Base-by-base conservation (phyloP, 2,329 filamentous ascomycete genomes). In the Bimuria novae-zelandiae region DNA sequence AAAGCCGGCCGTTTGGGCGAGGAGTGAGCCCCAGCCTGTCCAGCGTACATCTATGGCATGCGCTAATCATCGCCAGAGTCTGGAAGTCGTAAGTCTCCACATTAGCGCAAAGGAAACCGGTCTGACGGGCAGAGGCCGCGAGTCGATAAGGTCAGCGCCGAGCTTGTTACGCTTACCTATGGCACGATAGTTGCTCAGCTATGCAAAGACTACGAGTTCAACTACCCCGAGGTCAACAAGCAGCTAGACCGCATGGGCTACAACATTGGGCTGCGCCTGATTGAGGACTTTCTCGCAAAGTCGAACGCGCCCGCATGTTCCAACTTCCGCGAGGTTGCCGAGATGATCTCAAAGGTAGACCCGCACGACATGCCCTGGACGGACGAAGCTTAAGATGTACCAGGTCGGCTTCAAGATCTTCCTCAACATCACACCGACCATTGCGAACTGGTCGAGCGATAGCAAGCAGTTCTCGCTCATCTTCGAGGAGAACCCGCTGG, bases 241-340 rank as follows among this genome's bases (percentile, higher is more conserved):
- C 94, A 99, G 75, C 83, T 99, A 39, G 94, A 99, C 72, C 95
- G 93, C 78, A 99, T 99, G 94, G 94, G 94, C 50, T 97, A 97
- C 79, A 97, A 97, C 69, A 99, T 99, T 60, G 94, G 94, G 23
- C 82, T 97, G 69, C 89, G 94, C 32, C 78, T 99, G 61, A 97
- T 99, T 64, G 94, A 99, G 67, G 94, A 99, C 76, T 99, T 97
- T 69, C 85, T 99, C 16, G 94, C 94, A 66, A 97, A 97, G 75
- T 94, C 92, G 4, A 93, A 91, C 65, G 91, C 89, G 2, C 90
- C 91, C 64, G 84, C 92, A 60, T 99, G 94, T 76, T 82, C 85
- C 64, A 97, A 94, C 77, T 97, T 99, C 71, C 84, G 90, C 54
- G 94, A 99, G 74, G 97, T 94, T 6, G 93, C 94, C 35, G 94